Evolutionary conservation across 345 rosid species (phyloP), one percentile per base, ranked within the genome.

Genomic region (Fremontodendron californicum): DNA sequence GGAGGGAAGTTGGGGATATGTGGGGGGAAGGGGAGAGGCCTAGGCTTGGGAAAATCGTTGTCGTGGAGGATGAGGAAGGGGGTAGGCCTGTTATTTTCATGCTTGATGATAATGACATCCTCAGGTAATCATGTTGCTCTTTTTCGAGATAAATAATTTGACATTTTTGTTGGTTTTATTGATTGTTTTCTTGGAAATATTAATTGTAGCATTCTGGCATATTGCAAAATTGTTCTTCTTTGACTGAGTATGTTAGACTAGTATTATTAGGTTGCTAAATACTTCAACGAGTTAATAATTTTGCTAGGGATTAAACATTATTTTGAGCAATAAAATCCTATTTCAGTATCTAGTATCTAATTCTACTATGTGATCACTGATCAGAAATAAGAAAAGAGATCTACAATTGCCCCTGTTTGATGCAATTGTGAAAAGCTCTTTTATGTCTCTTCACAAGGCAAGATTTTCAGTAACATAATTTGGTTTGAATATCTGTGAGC

Each of bases 1-100:
- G 98, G 98, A 81, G 90, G 81, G 83, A 88, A 46, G 81, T 92
- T 74, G 94, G 94, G 62, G 90, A 90, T 84, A 91, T 92, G 94
- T 92, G 98, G 93, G 81, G 76, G 61, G 91, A 79, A 48, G 89
- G 86, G 72, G 93, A 87, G 80, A 85, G 90, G 81, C 68, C 84
- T 9, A 86, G 88, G 83, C 78, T 90, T 16, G 97, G 97, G 74
- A 94, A 90, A 89, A 85, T 91, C 81, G 96, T 83, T 23, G 84
- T 86, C 68, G 72, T 91, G 62, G 89, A 89, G 76, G 89, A 88
- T 35, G 85, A 81, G 58, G 86, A 79, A 81, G 46, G 63, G 52
- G 84, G 85, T 3, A 48, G 69, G 43, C 91, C 92, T 40, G 80
- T 51, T 43, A 83, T 94, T 68, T 92, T 87, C 82, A 94, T 94